Conservation (phyloP, 148 eudicot species). For the Amaranthus palmeri region DNA sequence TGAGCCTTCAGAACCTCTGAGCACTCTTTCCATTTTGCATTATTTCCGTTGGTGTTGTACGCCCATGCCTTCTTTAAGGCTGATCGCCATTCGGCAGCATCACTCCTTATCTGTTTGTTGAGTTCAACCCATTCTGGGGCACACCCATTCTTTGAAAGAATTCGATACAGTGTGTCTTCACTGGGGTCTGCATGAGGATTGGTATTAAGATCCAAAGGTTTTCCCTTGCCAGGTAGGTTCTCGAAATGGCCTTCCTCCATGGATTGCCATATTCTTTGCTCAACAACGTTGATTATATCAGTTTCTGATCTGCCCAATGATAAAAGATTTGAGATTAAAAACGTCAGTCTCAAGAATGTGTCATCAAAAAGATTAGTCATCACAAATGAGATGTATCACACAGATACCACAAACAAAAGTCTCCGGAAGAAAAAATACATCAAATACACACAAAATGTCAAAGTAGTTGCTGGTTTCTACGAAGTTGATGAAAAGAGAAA, state of each 20-base stretch:
- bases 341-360: background rate
- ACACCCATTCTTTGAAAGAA: slow-evolving; percentile 73
- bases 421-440: background rate
- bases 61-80: slow-evolving; percentile 52
- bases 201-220: slow-evolving; percentile 56
- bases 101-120: slow-evolving; percentile 64
- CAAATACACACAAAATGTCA: background rate
- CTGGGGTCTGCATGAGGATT: slow-evolving; percentile 93
- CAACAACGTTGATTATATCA: slow-evolving; percentile 70
- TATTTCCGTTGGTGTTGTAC: slow-evolving; percentile 33
- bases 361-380: background rate
- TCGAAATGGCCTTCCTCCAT: slow-evolving; percentile 96
- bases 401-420: background rate
- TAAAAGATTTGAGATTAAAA: background rate
- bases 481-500: background rate
- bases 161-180: slow-evolving; percentile 80
- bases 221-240: slow-evolving; percentile 84
- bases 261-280: slow-evolving; percentile 80
- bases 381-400: background rate
- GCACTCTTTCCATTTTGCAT: slow-evolving; percentile 53
- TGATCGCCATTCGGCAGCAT: slow-evolving; percentile 56
- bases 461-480: background rate
- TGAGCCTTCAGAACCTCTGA: slow-evolving; percentile 52
- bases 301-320: slow-evolving; percentile 62
- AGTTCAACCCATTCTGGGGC: slow-evolving; percentile 94